A percentile compares a stretch with the other conserved stretches of the same genome.
These are phyloP conservation scores for Beta macrorhiza DNA, from an alignment of 179 eudicot species.

Conservation along the genomic window DNA sequence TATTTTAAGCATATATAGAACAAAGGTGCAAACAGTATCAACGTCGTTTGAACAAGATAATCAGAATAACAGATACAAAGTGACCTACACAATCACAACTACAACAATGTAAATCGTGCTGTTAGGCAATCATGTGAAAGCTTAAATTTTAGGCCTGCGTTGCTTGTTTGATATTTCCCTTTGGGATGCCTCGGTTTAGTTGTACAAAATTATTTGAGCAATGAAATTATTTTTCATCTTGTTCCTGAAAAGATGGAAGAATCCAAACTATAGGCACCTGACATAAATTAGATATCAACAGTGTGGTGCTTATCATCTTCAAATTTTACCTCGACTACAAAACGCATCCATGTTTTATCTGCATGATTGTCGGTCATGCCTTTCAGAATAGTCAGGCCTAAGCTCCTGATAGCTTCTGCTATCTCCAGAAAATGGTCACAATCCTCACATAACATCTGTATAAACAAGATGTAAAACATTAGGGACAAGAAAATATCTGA, in stretches of 20 bases:
- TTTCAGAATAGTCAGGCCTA: slow-evolving; percentile 78
- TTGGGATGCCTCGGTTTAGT: background rate
- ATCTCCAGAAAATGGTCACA: slow-evolving; percentile 69
- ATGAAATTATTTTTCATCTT: background rate
- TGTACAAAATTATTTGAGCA: background rate
- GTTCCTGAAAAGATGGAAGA: background rate
- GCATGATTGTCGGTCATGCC: slow-evolving; percentile 68
- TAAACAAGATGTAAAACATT: slow-evolving; percentile 2
- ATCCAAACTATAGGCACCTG: background rate
- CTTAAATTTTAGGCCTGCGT: background rate
- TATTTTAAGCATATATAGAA: background rate
- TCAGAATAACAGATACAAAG: background rate
- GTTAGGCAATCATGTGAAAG: background rate
- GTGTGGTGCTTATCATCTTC: background rate
- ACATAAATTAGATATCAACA: background rate
- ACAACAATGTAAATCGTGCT: background rate
- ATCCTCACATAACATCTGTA: slow-evolving; percentile 73
- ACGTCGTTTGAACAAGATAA: background rate
- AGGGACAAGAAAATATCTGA: background rate
- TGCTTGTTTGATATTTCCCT: background rate
- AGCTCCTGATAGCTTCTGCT: slow-evolving; percentile 64
- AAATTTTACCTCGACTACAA: slow-evolving; percentile 76
- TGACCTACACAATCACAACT: background rate
- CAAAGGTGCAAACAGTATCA: background rate
- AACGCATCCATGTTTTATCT: slow-evolving; percentile 70